A percentile compares a stretch with the other conserved stretches of the same genome.
phyloP scores from a whole-genome alignment of 2,329 filamentous ascomycete species.

The Penicillium oxalicum region DNA sequence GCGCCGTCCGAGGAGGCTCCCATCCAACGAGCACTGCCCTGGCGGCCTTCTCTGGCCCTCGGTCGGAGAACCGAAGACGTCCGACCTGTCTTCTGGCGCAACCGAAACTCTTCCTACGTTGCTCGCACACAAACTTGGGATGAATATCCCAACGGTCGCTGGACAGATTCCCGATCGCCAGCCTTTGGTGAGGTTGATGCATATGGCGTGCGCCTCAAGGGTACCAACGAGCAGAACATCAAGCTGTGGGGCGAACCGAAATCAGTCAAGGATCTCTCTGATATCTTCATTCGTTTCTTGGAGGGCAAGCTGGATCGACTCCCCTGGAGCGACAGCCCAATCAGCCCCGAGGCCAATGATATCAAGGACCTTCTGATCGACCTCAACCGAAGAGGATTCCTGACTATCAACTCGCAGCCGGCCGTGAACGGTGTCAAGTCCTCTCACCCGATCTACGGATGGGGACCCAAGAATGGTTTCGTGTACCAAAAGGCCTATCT shows the following conservation, averaged over 20 bases:
- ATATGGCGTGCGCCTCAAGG: conserved; percentile 88
- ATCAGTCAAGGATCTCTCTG: conserved; percentile 70
- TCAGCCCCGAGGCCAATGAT: conserved; percentile 72
- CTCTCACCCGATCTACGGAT: conserved; percentile 78
- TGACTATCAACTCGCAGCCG: conserved; percentile 97
- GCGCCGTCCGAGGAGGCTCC: conserved; percentile 72
- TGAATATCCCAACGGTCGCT: conserved; percentile 96
- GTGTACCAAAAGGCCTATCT: conserved; percentile 98
- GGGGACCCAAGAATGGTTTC: conserved; percentile 91
- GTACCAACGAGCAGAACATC: conserved; percentile 91
- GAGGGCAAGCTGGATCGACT: conserved; percentile 72
- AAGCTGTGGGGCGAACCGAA: conserved; percentile 88
- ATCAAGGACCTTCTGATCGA: conserved; percentile 72
- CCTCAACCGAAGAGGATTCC: conserved; percentile 76
- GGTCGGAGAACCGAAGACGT: conserved; percentile 90
- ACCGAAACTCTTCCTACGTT: conserved; percentile 92
- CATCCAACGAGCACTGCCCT: conserved; percentile 83
- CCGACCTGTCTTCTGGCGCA: conserved; percentile 97
- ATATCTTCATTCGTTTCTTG: conserved; percentile 81
- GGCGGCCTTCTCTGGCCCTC: conserved; percentile 88
- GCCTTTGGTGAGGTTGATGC: conserved; percentile 93
- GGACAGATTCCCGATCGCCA: conserved; percentile 94
- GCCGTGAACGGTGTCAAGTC: conserved; percentile 89
- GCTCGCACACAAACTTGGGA: conserved; percentile 97
- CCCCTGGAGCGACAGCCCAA: conserved; percentile 89